Evolutionary conservation across 495 filamentous ascomycete species (phyloP).

Genomic region (Parathielavia appendiculata): DNA sequence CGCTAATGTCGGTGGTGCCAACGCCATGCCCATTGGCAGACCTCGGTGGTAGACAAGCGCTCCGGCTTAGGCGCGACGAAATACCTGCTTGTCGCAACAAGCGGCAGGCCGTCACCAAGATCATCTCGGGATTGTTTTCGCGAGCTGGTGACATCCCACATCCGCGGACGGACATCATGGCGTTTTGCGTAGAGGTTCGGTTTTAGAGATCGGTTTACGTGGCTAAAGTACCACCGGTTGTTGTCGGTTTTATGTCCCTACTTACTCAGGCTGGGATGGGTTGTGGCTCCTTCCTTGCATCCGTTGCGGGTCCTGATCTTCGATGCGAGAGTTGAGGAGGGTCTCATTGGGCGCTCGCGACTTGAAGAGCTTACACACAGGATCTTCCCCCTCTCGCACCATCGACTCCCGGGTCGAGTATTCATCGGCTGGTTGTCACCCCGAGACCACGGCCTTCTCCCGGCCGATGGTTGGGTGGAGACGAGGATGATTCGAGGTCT

Average conservation of each 20-base stretch:
- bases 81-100: background rate
- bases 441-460: background rate
- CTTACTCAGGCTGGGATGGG: background rate
- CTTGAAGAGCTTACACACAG: slow-evolving; percentile 2
- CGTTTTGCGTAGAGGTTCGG: slow-evolving; percentile 22
- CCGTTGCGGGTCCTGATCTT: slow-evolving; percentile 1
- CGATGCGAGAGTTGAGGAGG: background rate
- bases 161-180: slow-evolving; percentile 12
- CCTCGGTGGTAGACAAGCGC: slow-evolving; percentile 41
- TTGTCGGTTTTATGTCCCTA: slow-evolving; percentile 3
- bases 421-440: background rate
- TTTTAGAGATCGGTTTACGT: slow-evolving; percentile 23
- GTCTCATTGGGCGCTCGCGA: background rate
- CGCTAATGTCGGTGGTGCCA: slow-evolving; percentile 32
- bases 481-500: background rate
- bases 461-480: background rate
- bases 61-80: background rate
- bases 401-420: background rate
- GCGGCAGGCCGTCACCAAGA: background rate
- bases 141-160: slow-evolving; percentile 11
- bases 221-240: slow-evolving; percentile 9
- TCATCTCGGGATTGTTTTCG: slow-evolving; percentile 9
- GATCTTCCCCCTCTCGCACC: background rate
- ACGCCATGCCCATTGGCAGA: slow-evolving; percentile 43
- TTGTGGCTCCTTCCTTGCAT: slow-evolving; percentile 5